These are phyloP conservation scores for Trichoderma gamsii DNA, from an alignment of 495 filamentous ascomycete genomes.

Conservation along the genomic window DNA sequence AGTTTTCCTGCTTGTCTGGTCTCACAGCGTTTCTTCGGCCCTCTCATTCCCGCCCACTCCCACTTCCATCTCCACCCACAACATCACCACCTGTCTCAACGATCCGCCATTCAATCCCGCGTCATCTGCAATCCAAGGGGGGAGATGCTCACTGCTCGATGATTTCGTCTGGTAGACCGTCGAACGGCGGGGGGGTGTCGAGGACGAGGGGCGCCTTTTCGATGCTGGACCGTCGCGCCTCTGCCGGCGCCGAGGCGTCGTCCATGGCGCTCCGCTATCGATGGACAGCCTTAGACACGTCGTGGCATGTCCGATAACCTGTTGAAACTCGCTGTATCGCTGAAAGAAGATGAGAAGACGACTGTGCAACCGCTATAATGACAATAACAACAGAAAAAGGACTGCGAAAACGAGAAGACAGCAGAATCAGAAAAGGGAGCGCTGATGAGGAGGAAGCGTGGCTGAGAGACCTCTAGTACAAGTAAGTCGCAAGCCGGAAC, in stretches of 20 bases:
- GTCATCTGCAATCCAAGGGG: background rate
- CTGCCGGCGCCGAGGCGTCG: constrained; percentile 7
- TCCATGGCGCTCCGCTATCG: constrained; percentile 11
- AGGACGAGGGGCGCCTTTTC: constrained; percentile 7
- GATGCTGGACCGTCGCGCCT: constrained; percentile 9
- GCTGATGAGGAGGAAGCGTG: constrained; percentile 6
- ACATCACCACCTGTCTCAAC: background rate
- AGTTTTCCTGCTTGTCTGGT: background rate
- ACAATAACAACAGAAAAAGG: background rate
- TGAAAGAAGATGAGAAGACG: background rate
- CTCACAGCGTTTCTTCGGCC: constrained; percentile 10
- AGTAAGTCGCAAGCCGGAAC: background rate
- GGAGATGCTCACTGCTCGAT: constrained; percentile 40
- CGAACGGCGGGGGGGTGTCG: constrained; percentile 24
- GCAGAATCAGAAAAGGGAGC: background rate
- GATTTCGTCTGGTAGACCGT: constrained; percentile 44
- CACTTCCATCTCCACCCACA: background rate
- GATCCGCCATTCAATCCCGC: background rate
- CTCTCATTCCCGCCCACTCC: background rate
- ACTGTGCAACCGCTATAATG: background rate
- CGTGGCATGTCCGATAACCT: background rate
- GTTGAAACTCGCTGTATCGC: background rate
- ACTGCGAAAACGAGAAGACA: background rate
- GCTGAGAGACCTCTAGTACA: constrained; percentile 2
- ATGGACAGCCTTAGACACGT: background rate